Conservation (phyloP, 2,329 filamentous ascomycete species). For the Tolypocladium tundrense region DNA sequence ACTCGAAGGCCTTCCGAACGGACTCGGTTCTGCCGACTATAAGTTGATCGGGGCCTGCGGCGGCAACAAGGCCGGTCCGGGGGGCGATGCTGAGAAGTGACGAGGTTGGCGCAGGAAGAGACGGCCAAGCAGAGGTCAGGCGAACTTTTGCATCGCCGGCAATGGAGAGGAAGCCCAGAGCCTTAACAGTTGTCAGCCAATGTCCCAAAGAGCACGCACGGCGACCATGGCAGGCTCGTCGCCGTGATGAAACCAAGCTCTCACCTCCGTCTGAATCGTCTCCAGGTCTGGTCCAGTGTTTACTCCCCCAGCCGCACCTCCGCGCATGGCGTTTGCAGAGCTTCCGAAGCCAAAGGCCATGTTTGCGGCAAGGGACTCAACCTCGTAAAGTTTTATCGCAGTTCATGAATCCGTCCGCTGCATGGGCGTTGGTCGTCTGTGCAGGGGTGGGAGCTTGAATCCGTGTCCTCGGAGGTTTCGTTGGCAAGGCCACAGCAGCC, state of each 20-base stretch:
- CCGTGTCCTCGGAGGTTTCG: background rate
- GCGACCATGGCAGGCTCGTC: background rate
- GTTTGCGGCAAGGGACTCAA: constrained; percentile 26
- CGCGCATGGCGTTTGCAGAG: constrained; percentile 32
- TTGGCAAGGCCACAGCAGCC: background rate
- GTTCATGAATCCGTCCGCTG: constrained; percentile 11
- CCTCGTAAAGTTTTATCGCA: constrained; percentile 13
- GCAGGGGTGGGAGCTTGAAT: background rate
- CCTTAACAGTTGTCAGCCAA: constrained; percentile 26
- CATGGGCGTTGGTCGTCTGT: background rate
- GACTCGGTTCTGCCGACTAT: constrained; percentile 67
- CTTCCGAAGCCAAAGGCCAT: constrained; percentile 59
- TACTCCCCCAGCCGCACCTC: constrained; percentile 23
- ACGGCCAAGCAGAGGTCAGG: constrained; percentile 69
- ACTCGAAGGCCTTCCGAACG: constrained; percentile 64
- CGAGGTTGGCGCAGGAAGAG: constrained; percentile 63
- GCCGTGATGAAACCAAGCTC: constrained; percentile 12
- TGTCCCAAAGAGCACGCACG: constrained; percentile 2
- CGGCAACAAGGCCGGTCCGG: constrained; percentile 70
- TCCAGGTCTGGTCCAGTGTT: constrained; percentile 55
- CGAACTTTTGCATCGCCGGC: constrained; percentile 75
- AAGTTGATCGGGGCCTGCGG: constrained; percentile 73
- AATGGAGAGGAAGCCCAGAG: constrained; percentile 71
- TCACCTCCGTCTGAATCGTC: constrained; percentile 74
- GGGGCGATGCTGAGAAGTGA: constrained; percentile 80